Conservation (phyloP, 805 yeast species). For the Candida xiaguanensis region DNA sequence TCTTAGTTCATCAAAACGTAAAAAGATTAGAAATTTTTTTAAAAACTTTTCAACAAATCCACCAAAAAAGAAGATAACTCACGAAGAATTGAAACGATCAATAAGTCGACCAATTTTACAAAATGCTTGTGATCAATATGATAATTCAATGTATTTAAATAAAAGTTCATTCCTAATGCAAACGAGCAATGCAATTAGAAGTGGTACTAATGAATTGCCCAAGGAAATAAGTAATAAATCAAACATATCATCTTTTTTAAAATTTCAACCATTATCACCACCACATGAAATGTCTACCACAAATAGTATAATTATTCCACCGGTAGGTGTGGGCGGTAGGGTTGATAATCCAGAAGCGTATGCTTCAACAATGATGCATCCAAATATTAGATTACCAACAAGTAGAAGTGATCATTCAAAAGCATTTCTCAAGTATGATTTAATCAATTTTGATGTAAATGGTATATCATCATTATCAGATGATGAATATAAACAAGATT, state of each 20-base stretch:
- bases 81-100: neutral
- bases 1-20: neutral
- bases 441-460: slow-evolving; percentile 8
- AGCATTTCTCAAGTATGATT: slow-evolving; percentile 9
- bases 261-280: neutral
- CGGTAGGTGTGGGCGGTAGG: slow-evolving; percentile 5
- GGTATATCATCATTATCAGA: slow-evolving; percentile 9
- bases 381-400: slow-evolving; percentile 2
- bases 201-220: neutral
- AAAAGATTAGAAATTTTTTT: slow-evolving; percentile 1
- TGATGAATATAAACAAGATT: neutral
- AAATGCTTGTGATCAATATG: neutral
- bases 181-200: slow-evolving; percentile 2
- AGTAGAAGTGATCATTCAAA: neutral
- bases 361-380: slow-evolving; percentile 8
- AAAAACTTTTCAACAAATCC: slow-evolving; percentile 1
- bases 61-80: neutral
- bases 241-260: neutral
- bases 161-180: neutral
- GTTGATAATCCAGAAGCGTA: slow-evolving; percentile 5
- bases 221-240: neutral
- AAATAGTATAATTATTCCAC: slow-evolving; percentile 10
- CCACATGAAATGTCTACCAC: slow-evolving; percentile 4
- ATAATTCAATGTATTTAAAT: neutral
- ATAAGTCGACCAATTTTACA: slow-evolving; percentile 2